Evolutionary conservation across 768 basidiomycete species (phyloP).

Genomic region (Kondoa malvinella): DNA sequence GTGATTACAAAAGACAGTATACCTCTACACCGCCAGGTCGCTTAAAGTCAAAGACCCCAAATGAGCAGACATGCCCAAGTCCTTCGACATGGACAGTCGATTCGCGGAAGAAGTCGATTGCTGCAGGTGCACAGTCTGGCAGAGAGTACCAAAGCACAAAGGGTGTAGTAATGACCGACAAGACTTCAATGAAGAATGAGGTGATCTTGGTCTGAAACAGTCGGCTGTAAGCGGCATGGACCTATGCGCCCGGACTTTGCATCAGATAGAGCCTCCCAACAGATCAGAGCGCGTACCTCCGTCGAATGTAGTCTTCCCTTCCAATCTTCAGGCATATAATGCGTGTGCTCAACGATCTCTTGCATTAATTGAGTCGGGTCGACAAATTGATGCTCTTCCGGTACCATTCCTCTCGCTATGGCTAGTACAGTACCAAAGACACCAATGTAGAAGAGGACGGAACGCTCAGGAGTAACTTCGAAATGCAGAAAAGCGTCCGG

Average conservation of each 20-base stretch:
- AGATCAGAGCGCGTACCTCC: conserved; percentile 39
- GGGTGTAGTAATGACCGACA: conserved; percentile 83
- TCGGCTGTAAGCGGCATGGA: conserved; percentile 77
- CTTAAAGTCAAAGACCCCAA: conserved; percentile 96
- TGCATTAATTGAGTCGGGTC: conserved; percentile 85
- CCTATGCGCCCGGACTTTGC: conserved; percentile 35
- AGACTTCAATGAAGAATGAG: conserved; percentile 69
- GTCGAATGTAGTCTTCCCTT: conserved; percentile 73
- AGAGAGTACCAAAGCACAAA: conserved; percentile 86
- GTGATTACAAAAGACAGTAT: conserved; percentile 71
- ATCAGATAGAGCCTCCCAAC: not conserved
- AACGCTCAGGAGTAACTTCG: conserved; percentile 82
- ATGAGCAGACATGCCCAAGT: conserved; percentile 89
- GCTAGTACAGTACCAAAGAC: conserved; percentile 77
- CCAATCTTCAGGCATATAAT: conserved; percentile 93
- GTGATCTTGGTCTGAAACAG: conserved; percentile 84
- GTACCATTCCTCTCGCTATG: conserved; percentile 83
- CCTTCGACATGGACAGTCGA: conserved; percentile 94
- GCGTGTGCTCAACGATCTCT: conserved; percentile 81
- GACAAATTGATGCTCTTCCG: conserved; percentile 80
- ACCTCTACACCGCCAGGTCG: conserved; percentile 80
- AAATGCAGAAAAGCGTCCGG: conserved; percentile 85
- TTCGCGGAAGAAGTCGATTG: conserved; percentile 95
- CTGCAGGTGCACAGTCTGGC: conserved; percentile 68
- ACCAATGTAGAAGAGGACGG: conserved; percentile 79